These are phyloP conservation scores for Acidiella bohemica DNA, from an alignment of 495 filamentous ascomycete genomes.

Conservation along the genomic window DNA sequence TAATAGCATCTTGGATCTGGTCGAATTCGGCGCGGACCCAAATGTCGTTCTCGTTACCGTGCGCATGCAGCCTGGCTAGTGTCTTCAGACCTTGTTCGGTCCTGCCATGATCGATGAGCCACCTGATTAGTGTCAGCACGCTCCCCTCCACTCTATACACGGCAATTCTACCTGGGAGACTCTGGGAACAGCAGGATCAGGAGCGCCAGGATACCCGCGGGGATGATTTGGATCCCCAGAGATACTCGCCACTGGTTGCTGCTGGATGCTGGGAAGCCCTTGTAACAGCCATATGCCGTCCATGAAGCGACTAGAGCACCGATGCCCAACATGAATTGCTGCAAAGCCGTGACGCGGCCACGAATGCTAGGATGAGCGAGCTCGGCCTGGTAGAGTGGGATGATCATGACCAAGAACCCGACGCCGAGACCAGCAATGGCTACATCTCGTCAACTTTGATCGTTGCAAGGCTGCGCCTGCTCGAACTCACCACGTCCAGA, in stretches of 20 bases:
- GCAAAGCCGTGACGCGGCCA: conserved; percentile 40
- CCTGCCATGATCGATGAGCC: conserved; percentile 45
- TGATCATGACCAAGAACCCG: conserved; percentile 35
- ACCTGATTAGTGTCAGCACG: no score
- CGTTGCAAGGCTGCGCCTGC: no score
- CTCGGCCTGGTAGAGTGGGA: conserved; percentile 37
- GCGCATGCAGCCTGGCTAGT: conserved; percentile 45
- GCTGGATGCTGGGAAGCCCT: conserved; percentile 24
- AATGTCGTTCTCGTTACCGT: conserved; percentile 42
- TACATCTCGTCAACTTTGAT: no score
- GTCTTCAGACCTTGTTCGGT: conserved; percentile 41
- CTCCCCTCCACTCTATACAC: no score
- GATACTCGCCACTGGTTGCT: conserved; percentile 41
- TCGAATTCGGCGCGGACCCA: conserved; percentile 52
- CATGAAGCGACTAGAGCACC: conserved; percentile 32
- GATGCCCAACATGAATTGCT: conserved; percentile 50
- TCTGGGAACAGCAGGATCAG: conserved; percentile 48
- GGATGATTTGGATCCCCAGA: conserved; percentile 46
- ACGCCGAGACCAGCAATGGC: conserved; percentile 28
- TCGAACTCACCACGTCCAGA: no score
- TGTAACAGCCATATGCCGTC: conserved; percentile 25
- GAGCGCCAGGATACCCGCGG: conserved; percentile 39
- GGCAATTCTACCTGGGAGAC: conserved; percentile 27
- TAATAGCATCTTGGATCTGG: conserved; percentile 51
- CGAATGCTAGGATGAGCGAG: conserved; percentile 31